Percentiles rank a stretch among this genome's conserved stretches.
phyloP scores from a whole-genome alignment of 1,284 basidiomycete species.

The Sanghuangporus baumii region DNA sequence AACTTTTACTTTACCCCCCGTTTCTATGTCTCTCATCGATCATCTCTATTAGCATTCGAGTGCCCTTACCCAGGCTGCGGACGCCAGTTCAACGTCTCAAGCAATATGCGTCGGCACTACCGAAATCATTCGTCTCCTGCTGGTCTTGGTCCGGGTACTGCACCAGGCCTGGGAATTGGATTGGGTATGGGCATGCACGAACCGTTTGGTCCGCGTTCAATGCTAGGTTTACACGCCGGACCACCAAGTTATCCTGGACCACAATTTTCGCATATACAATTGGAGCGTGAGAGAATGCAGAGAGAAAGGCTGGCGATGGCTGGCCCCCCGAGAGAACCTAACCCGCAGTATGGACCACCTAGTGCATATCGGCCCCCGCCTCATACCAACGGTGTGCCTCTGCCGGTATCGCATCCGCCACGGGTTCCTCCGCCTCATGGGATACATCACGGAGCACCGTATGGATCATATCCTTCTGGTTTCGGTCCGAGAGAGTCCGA shows the following conservation, averaged over 20 bases:
- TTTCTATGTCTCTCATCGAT: neutral
- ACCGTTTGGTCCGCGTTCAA: neutral
- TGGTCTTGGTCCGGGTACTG: neutral
- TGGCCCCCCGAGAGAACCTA: neutral
- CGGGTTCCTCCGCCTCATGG: neutral
- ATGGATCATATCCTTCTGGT: neutral
- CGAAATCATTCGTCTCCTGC: conserved; percentile 44
- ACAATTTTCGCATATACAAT: neutral
- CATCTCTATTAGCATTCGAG: conserved; percentile 46
- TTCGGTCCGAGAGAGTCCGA: neutral
- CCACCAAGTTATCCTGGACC: neutral
- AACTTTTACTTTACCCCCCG: neutral
- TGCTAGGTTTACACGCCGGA: neutral
- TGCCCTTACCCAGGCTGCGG: conserved; percentile 72
- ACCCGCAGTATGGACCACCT: neutral
- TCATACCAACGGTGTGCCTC: neutral
- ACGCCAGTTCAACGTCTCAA: conserved; percentile 72
- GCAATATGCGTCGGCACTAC: conserved; percentile 75
- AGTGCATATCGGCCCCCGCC: neutral
- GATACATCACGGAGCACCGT: neutral
- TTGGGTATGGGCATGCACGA: conserved; percentile 1
- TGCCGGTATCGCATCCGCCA: neutral
- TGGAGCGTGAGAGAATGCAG: neutral
- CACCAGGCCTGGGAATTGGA: neutral
- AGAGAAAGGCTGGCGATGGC: neutral